Evolutionary conservation across 352 stramenopile genomes (phyloP).

Genomic region (Globisporangium viniferum): DNA sequence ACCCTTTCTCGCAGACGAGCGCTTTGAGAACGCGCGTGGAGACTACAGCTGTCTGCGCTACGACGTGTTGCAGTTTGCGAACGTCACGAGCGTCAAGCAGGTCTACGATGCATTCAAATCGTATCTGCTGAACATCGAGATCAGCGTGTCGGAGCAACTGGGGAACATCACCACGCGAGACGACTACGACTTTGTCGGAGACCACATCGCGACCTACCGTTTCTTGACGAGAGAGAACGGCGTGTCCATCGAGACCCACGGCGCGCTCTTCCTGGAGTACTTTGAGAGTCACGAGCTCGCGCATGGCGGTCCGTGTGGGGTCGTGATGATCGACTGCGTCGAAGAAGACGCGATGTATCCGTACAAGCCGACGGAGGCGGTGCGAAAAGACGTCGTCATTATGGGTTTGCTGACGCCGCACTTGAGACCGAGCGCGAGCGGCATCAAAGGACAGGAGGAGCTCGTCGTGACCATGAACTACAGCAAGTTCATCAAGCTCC

Average conservation of each 20-base stretch:
- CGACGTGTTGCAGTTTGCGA: slow-evolving; percentile 34
- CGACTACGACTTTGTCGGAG: slow-evolving; percentile 17
- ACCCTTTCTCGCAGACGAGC: slow-evolving; percentile 32
- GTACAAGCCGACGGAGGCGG: not conserved
- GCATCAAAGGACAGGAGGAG: slow-evolving; percentile 11
- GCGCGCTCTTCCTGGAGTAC: not conserved
- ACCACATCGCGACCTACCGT: slow-evolving; percentile 32
- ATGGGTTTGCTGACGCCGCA: not conserved
- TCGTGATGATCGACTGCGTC: not conserved
- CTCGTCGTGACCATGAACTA: slow-evolving; percentile 26
- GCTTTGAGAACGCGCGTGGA: slow-evolving; percentile 39
- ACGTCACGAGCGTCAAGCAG: slow-evolving; percentile 23
- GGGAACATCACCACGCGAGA: slow-evolving; percentile 10
- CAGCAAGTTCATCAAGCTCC: slow-evolving; percentile 24
- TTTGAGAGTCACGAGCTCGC: not conserved
- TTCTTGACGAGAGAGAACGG: slow-evolving; percentile 8
- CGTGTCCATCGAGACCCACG: not conserved
- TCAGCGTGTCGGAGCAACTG: slow-evolving; percentile 31
- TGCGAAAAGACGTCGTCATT: not conserved
- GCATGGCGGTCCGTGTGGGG: not conserved
- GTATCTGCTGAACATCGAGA: slow-evolving; percentile 39
- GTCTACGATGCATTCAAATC: slow-evolving; percentile 35
- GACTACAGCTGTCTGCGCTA: slow-evolving; percentile 46
- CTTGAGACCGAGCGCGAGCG: not conserved
- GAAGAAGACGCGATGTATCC: not conserved